Conservation (phyloP, 2,329 filamentous ascomycete genomes). For the Exophiala xenobiotica region DNA sequence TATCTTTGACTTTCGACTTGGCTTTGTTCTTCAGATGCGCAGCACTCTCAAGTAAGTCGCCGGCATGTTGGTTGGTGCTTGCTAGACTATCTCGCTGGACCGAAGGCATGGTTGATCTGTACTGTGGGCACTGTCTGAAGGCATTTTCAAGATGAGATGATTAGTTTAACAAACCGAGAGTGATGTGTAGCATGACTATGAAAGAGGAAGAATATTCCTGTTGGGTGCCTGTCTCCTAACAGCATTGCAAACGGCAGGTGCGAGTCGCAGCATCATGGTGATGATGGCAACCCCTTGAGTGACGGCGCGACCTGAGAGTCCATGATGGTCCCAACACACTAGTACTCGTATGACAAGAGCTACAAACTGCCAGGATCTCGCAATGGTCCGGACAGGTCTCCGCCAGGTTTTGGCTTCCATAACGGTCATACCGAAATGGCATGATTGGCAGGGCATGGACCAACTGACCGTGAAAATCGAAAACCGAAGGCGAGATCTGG, state of each 20-base stretch:
- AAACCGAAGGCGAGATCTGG: neutral
- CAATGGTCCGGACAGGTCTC: neutral
- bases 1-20: slow-evolving; percentile 16
- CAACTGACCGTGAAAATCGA: neutral
- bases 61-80: slow-evolving; percentile 15
- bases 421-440: neutral
- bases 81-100: neutral
- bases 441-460: slow-evolving; percentile 5
- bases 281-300: too few species aligned
- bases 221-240: too few species aligned
- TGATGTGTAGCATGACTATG: neutral
- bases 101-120: slow-evolving; percentile 7
- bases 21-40: slow-evolving; percentile 16
- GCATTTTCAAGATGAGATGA: neutral
- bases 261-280: neutral
- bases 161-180: neutral
- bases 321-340: too few species aligned
- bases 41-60: slow-evolving; percentile 11
- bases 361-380: neutral
- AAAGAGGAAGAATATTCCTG: neutral
- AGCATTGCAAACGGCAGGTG: too few species aligned
- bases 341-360: too few species aligned
- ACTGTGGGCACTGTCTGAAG: too few species aligned
- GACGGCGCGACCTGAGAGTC: neutral
- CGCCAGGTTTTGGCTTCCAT: slow-evolving; percentile 7